Evolutionary conservation across 352 stramenopile genomes (phyloP).

Genomic region (Achlya hypogyna): DNA sequence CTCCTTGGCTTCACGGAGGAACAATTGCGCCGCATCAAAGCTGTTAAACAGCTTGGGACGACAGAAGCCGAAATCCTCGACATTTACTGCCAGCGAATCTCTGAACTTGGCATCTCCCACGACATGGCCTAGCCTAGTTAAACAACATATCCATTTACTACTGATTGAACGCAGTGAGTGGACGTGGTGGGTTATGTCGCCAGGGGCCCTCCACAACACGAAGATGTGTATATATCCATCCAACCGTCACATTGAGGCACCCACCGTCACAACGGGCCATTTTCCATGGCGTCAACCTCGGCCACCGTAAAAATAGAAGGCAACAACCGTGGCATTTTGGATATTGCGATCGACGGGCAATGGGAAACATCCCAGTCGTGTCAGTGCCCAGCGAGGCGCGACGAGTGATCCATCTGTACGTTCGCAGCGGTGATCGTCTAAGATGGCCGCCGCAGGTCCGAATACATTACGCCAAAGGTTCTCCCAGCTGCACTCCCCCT

Average conservation of each 20-base stretch:
- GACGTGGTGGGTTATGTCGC: too few relatives aligned
- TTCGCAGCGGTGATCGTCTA: background rate
- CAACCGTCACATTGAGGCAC: too few relatives aligned
- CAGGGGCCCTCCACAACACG: too few relatives aligned
- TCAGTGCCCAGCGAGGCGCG: background rate
- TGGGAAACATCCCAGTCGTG: background rate
- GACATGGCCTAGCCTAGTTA: too few relatives aligned
- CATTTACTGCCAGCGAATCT: conserved; percentile 43
- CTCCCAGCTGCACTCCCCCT: background rate
- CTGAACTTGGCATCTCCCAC: conserved; percentile 27
- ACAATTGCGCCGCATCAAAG: conserved; percentile 47
- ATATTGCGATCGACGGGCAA: background rate
- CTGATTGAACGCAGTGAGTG: too few relatives aligned
- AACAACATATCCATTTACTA: too few relatives aligned
- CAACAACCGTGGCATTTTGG: background rate
- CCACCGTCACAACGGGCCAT: too few relatives aligned
- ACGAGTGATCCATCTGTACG: background rate
- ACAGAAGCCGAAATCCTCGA: conserved; percentile 56
- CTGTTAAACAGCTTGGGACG: conserved; percentile 46
- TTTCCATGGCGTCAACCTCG: too few relatives aligned
- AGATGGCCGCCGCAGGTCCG: background rate
- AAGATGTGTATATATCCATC: too few relatives aligned
- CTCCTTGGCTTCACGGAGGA: conserved; percentile 57
- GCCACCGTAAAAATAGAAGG: background rate
- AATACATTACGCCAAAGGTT: background rate